Evolutionary conservation across 208 protist species (phyloP).

Genomic region (Jaenimonas drosophilae): DNA sequence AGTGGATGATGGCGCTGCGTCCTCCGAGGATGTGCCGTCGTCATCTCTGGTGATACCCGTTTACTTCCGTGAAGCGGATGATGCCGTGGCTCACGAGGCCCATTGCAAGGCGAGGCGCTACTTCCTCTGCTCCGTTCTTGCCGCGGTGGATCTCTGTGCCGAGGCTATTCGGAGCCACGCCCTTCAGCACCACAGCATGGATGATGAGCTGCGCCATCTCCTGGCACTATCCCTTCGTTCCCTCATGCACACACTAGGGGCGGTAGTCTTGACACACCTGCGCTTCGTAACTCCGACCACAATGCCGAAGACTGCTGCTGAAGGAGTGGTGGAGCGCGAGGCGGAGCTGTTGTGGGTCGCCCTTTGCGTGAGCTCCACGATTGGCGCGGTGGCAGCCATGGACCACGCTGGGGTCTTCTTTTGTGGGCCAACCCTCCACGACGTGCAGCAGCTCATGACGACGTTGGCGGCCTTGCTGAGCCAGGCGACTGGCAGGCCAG

Average conservation of each 20-base stretch:
- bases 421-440: constrained; percentile 13
- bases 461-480: too few relatives aligned
- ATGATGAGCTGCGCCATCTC: constrained; percentile 42
- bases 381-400: constrained; percentile 18
- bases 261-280: too few relatives aligned
- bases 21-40: too few relatives aligned
- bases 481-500: too few relatives aligned
- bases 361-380: constrained; percentile 22
- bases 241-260: constrained; percentile 20
- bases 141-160: constrained; percentile 20
- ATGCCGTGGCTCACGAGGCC: too few relatives aligned
- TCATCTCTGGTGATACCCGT: too few relatives aligned
- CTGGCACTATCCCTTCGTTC: constrained; percentile 18
- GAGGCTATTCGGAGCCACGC: constrained; percentile 24
- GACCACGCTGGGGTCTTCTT: constrained; percentile 41
- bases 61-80: too few relatives aligned
- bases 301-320: too few relatives aligned
- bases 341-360: constrained; percentile 38
- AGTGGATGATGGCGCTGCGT: too few relatives aligned
- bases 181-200: constrained; percentile 29
- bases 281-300: too few relatives aligned
- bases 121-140: constrained; percentile 22
- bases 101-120: constrained; percentile 8
- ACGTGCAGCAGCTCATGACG: too few relatives aligned
- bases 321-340: too few relatives aligned